Base-by-base conservation (phyloP, 2,329 filamentous ascomycete species). In the Cadophora malorum region DNA sequence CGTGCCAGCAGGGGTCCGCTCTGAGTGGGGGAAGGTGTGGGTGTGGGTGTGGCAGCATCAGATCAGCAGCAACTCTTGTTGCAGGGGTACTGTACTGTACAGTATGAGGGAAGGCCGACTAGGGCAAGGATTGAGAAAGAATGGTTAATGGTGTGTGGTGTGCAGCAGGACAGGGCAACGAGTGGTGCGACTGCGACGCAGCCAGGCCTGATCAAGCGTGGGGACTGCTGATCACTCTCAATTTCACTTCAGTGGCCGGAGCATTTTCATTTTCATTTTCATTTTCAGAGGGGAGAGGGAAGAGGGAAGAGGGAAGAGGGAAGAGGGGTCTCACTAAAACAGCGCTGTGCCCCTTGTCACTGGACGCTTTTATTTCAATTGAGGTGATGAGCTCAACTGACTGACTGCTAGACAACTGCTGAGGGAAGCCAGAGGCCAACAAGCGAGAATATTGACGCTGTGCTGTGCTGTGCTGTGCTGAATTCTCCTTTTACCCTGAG, bases 31-130 rank as follows among this genome's bases (percentile, higher is more conserved):
- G 55, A 28, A 23, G 59, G 59, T 62, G 55, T 59, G 35, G 55
- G 31, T 33, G 55, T 19, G 14, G 59, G 59, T 62, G 45, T 62
- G 59, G 59, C 59, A 62, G 59, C 59, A 62, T 62, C 59, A 49
- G 59, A 62, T 62, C 41, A 62, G 59, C 59, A 47, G 25, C 35
- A 47, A 21, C 35, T 41, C 41, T 25, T 41, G 21, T 25, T 53
- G 28, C 33, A 35, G 16, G 16, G 31, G 16, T 14, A 7, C n/a
- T n/a, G n/a, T n/a, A n/a, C n/a, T n/a, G n/a, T n/a, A 5, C 3
- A 28, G 28, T 3, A 28, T 28, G 28, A 28, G 28, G 28, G 28
- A 28, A 28, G 28, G 28, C 28, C 28, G 28, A 28, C 28, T 28
- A 28, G 28, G 28, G 28, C 28, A 28, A n/a, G n/a, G n/a, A n/a